Evolutionary conservation across 2,329 filamentous ascomycete genomes (phyloP).

Genomic region (Calcarisporium arbuscula): DNA sequence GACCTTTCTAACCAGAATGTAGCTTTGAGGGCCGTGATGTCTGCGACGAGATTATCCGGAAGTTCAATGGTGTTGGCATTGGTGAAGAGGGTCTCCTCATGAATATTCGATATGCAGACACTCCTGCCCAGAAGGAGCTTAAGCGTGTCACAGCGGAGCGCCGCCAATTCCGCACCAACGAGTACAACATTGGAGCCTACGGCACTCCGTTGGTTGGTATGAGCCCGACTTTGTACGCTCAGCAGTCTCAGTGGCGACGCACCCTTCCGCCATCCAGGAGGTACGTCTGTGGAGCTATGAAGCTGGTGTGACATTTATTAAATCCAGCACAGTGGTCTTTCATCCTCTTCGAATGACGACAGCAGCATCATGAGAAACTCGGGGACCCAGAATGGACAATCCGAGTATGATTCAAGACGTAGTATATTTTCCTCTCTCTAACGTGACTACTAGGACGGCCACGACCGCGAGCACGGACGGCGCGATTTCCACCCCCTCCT

Average conservation of each 20-base stretch:
- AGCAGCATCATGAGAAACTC: conserved; percentile 21
- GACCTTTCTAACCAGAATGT: conserved; percentile 7
- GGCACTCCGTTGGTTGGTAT: conserved; percentile 56
- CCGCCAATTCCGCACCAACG: conserved; percentile 90
- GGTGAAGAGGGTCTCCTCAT: conserved; percentile 76
- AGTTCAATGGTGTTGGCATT: conserved; percentile 74
- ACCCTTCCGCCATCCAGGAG: conserved; percentile 21
- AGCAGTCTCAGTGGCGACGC: conserved; percentile 31
- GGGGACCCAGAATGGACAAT: conserved; percentile 25
- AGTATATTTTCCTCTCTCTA: conserved; percentile 23
- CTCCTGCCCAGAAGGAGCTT: conserved; percentile 89
- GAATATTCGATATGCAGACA: conserved; percentile 96
- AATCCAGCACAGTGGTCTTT: conserved; percentile 16
- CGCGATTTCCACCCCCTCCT: conserved; percentile 30
- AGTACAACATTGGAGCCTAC: conserved; percentile 76
- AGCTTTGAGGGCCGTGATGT: conserved; percentile 87
- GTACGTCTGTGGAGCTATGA: conserved; percentile 16
- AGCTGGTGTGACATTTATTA: conserved; percentile 2
- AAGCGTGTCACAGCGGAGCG: conserved; percentile 95
- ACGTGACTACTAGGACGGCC: conserved; percentile 27
- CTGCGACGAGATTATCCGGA: conserved; percentile 81
- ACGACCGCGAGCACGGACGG: conserved; percentile 34
- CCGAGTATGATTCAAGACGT: conserved; percentile 27
- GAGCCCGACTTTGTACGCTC: conserved; percentile 30
- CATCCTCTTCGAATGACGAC: conserved; percentile 22